Evolutionary conservation across 345 rosid genomes (phyloP).

Genomic region (Carallia pectinifolia): DNA sequence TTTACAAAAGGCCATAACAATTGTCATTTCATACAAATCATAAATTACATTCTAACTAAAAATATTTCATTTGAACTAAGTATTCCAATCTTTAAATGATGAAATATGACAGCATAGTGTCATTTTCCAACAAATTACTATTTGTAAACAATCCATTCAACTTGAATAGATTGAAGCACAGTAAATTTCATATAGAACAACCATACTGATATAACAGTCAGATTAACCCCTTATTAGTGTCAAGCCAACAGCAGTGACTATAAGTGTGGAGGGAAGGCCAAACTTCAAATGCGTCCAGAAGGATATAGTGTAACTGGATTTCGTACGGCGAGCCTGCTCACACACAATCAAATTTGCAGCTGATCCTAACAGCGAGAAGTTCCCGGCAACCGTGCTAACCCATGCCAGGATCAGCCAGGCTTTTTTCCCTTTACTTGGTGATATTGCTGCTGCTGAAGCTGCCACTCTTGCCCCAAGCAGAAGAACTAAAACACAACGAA

Average conservation of each 20-base stretch:
- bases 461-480: slow-evolving; percentile 72
- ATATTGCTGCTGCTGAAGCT: slow-evolving; percentile 59
- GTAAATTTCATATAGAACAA: too few species aligned
- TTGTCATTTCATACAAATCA: too few species aligned
- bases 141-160: too few species aligned
- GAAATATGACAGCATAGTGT: too few species aligned
- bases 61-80: too few species aligned
- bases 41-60: too few species aligned
- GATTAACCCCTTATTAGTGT: slow-evolving; percentile 30
- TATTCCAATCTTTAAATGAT: too few species aligned
- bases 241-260: slow-evolving; percentile 66
- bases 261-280: slow-evolving; percentile 73
- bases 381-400: slow-evolving; percentile 86
- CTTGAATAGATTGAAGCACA: too few species aligned
- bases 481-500: slow-evolving; percentile 42
- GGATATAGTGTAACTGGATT: slow-evolving; percentile 49
- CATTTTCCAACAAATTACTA: too few species aligned
- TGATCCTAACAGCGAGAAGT: slow-evolving; percentile 76
- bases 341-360: slow-evolving; percentile 89
- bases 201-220: too few species aligned
- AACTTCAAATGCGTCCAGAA: slow-evolving; percentile 73
- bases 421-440: slow-evolving; percentile 60
- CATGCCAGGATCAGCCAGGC: slow-evolving; percentile 84
- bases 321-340: slow-evolving; percentile 68
- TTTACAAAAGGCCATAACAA: too few species aligned